Conservation (phyloP, 169 alveolate species). For the Plasmodium fragile region DNA sequence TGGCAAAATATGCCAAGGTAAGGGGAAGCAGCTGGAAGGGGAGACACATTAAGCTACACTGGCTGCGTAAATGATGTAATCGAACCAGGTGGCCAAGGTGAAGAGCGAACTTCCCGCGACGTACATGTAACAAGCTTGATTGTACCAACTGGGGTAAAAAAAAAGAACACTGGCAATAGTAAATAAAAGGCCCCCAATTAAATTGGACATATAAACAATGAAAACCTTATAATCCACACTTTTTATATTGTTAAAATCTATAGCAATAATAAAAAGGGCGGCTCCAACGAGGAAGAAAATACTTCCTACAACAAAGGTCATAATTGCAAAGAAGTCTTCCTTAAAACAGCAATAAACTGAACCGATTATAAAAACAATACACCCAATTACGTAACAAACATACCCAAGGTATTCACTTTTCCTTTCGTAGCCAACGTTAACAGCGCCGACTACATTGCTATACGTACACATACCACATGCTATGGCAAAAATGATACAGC, state of each 20-base stretch:
- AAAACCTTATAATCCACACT: constrained; percentile 10
- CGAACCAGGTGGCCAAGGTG: constrained; percentile 49
- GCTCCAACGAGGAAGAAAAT: constrained; percentile 49
- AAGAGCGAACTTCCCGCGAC: constrained; percentile 55
- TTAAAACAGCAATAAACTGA: constrained; percentile 46
- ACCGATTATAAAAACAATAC: constrained; percentile 24
- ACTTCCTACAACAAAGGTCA: constrained; percentile 36
- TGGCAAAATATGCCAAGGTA: constrained; percentile 2
- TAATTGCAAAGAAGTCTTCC: constrained; percentile 35
- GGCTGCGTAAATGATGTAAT: constrained; percentile 22
- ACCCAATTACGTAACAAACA: constrained; percentile 26
- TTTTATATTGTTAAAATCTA: constrained; percentile 19
- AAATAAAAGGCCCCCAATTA: constrained; percentile 48
- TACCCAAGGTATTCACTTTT: constrained; percentile 37
- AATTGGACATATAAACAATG: constrained; percentile 28
- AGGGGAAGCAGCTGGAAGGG: background rate
- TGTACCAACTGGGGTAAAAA: constrained; percentile 13
- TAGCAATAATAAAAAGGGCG: constrained; percentile 4
- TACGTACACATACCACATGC: constrained; percentile 43
- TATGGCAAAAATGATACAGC: constrained; percentile 59
- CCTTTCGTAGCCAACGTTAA: background rate
- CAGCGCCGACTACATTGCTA: constrained; percentile 23
- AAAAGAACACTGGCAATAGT: constrained; percentile 54
- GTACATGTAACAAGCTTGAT: constrained; percentile 24
- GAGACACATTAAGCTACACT: background rate